A percentile compares a stretch with the other conserved stretches of the same genome.
Evolutionary conservation across 2,329 filamentous ascomycete species (phyloP).

Genomic region (Neofusicoccum parvum): DNA sequence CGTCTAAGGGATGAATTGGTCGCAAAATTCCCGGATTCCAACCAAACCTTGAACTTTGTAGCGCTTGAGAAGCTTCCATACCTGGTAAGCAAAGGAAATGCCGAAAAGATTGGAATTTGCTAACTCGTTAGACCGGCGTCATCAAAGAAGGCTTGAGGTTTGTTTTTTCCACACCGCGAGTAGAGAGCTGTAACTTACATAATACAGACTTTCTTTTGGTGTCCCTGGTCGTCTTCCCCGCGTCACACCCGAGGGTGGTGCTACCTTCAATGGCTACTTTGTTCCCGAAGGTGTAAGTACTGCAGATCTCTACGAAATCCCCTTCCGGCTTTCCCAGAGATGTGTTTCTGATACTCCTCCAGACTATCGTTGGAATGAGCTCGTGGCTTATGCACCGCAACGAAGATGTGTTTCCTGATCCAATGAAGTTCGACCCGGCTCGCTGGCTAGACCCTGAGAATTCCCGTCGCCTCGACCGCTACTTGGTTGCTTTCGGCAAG

Average conservation of each 20-base stretch:
- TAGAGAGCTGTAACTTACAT: not conserved
- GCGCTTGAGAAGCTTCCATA: slow-evolving; percentile 41
- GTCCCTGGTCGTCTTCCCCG: slow-evolving; percentile 38
- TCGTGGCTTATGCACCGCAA: slow-evolving; percentile 38
- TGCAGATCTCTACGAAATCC: not conserved
- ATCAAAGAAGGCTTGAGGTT: slow-evolving; percentile 39
- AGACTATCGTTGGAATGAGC: slow-evolving; percentile 37
- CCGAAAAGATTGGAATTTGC: not conserved
- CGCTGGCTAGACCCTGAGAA: slow-evolving; percentile 36
- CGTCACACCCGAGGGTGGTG: slow-evolving; percentile 35
- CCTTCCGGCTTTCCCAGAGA: no score
- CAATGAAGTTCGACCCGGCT: slow-evolving; percentile 38
- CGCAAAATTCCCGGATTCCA: slow-evolving; percentile 33
- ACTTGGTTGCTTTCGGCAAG: slow-evolving; percentile 42
- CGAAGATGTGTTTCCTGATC: slow-evolving; percentile 35
- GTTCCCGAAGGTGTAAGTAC: slow-evolving; percentile 34
- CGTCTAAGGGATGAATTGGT: slow-evolving; percentile 33
- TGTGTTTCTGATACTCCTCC: not conserved
- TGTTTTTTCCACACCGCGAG: not conserved
- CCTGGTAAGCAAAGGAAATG: slow-evolving; percentile 22
- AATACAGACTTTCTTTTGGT: slow-evolving; percentile 34
- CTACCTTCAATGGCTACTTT: slow-evolving; percentile 35
- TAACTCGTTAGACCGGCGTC: slow-evolving; percentile 31
- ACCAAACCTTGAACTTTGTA: slow-evolving; percentile 29
- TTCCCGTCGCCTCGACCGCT: slow-evolving; percentile 29